Evolutionary conservation across 176 grass and related monocot species (phyloP).

Genomic region (Avena sativa): DNA sequence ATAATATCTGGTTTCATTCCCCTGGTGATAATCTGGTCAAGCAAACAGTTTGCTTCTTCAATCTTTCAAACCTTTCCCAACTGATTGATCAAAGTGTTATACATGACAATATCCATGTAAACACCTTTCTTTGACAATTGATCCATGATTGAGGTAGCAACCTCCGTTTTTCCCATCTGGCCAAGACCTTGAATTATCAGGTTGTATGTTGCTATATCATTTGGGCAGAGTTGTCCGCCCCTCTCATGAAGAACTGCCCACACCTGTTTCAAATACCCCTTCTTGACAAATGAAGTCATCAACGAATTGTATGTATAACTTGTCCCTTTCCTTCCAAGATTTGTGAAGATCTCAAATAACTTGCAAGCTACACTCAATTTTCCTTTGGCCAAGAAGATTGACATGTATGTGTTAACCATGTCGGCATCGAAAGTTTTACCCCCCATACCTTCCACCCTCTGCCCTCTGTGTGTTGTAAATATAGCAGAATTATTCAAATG

Average conservation of each 20-base stretch:
- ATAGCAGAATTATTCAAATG: constrained; percentile 51
- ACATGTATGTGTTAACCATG: constrained; percentile 95
- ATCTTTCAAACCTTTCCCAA: constrained; percentile 73
- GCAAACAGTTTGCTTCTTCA: constrained; percentile 73
- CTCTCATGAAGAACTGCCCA: constrained; percentile 88
- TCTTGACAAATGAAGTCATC: constrained; percentile 93
- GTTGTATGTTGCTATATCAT: constrained; percentile 93
- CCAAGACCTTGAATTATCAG: constrained; percentile 89
- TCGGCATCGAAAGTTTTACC: constrained; percentile 78
- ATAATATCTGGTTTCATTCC: constrained; percentile 91
- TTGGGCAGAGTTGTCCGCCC: constrained; percentile 68
- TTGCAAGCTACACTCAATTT: constrained; percentile 94
- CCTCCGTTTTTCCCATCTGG: constrained; percentile 73
- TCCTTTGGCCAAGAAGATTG: constrained; percentile 91
- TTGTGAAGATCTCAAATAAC: constrained; percentile 81
- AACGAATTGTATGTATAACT: constrained; percentile 95
- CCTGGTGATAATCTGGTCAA: constrained; percentile 67
- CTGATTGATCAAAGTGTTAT: constrained; percentile 91
- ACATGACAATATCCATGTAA: constrained; percentile 95
- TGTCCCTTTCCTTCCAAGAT: constrained; percentile 59
- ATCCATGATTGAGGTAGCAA: constrained; percentile 72
- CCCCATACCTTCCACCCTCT: constrained; percentile 68
- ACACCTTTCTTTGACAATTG: constrained; percentile 77
- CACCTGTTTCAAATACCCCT: constrained; percentile 83
- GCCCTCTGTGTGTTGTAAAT: constrained; percentile 62